Conservation (phyloP, 805 yeast species). For the Hanseniaspora meyeri region DNA sequence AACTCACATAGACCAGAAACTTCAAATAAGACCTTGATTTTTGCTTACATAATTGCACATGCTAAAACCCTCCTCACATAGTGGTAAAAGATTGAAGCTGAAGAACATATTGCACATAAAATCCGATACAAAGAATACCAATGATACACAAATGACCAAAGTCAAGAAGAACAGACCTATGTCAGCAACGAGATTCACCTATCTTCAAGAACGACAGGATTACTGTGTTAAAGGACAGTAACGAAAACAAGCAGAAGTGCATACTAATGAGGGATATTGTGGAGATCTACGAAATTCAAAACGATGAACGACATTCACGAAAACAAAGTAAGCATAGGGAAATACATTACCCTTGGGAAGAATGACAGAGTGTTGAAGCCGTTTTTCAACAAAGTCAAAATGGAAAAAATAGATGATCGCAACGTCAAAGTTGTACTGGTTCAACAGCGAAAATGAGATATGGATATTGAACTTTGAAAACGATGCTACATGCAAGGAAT, state of each 20-base stretch:
- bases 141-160: neutral
- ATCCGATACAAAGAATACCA: neutral
- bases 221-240: neutral
- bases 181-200: slow-evolving; percentile 24
- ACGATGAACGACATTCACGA: slow-evolving; percentile 18
- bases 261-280: slow-evolving; percentile 19
- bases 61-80: neutral
- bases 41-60: neutral
- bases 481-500: neutral
- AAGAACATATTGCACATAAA: slow-evolving; percentile 10
- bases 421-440: slow-evolving; percentile 17
- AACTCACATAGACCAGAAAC: no score
- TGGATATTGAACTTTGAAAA: slow-evolving; percentile 34
- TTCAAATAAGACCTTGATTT: no score
- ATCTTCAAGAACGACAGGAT: slow-evolving; percentile 18
- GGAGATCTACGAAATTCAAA: slow-evolving; percentile 25
- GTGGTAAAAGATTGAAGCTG: slow-evolving; percentile 1
- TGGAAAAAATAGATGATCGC: slow-evolving; percentile 38
- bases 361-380: slow-evolving; percentile 47
- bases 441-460: slow-evolving; percentile 24
- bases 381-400: slow-evolving; percentile 48
- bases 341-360: slow-evolving; percentile 25
- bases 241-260: neutral
- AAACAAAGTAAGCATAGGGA: slow-evolving; percentile 13
- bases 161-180: slow-evolving; percentile 13